Percentiles rank a stretch among this genome's conserved stretches.
These are phyloP conservation scores for Lithohypha guttulata DNA, from an alignment of 2,329 filamentous ascomycete species.

Conservation along the genomic window DNA sequence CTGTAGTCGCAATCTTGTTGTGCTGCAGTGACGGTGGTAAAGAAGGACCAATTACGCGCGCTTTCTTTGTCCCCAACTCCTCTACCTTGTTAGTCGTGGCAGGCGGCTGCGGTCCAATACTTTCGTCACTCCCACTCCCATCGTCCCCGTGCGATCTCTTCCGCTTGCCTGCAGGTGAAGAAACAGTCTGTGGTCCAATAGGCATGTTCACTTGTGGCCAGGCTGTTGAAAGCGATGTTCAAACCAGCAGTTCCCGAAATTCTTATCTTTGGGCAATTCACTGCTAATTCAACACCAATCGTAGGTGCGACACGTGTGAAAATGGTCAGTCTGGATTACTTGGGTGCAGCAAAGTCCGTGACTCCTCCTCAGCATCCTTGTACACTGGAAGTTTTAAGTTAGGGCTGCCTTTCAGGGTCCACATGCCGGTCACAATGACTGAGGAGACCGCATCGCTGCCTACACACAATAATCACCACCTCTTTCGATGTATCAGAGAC, in stretches of 20 bases:
- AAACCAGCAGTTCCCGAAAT: not conserved
- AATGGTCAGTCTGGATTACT: too few species aligned
- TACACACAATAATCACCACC: too few species aligned
- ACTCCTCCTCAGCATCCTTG: too few species aligned
- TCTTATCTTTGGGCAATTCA: not conserved
- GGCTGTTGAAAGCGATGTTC: not conserved
- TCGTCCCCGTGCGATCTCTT: slow-evolving; percentile 26
- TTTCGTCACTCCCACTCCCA: slow-evolving; percentile 17
- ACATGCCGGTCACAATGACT: too few species aligned
- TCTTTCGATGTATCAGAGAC: too few species aligned
- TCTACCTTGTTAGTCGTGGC: not conserved
- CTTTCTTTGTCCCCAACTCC: slow-evolving; percentile 33
- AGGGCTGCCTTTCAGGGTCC: too few species aligned
- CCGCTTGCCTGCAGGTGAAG: slow-evolving; percentile 28
- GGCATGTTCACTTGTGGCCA: slow-evolving; percentile 16
- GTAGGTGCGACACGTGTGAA: too few species aligned
- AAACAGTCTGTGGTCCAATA: slow-evolving; percentile 28
- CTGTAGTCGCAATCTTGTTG: slow-evolving; percentile 30
- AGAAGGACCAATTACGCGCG: slow-evolving; percentile 45
- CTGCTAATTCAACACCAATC: too few species aligned
- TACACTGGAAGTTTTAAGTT: too few species aligned
- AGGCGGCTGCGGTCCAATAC: slow-evolving; percentile 2
- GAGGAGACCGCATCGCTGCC: too few species aligned
- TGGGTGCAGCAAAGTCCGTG: too few species aligned
- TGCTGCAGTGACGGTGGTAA: slow-evolving; percentile 41